phyloP scores from a whole-genome alignment of 2,329 filamentous ascomycete species.

The Tolypocladium album region DNA sequence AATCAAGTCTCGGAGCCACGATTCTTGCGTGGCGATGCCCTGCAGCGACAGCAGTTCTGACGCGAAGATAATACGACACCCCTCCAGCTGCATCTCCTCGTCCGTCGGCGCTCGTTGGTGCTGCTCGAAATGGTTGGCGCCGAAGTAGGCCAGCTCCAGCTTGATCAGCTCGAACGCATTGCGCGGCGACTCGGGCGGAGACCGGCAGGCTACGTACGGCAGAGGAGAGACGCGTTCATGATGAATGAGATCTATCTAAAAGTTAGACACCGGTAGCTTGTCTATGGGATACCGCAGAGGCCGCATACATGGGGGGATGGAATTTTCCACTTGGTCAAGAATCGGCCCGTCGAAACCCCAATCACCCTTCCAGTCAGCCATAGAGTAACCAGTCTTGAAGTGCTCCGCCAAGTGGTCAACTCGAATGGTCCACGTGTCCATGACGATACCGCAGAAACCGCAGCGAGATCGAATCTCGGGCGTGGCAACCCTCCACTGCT shows the following conservation, averaged over 20 bases:
- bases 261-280: slow-evolving; percentile 27
- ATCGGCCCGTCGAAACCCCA: slow-evolving; percentile 56
- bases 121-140: slow-evolving; percentile 30
- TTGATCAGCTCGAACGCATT: slow-evolving; percentile 54
- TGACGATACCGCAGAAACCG: slow-evolving; percentile 53
- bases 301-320: slow-evolving; percentile 53
- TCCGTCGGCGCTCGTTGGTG: slow-evolving; percentile 33
- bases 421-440: slow-evolving; percentile 50
- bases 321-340: slow-evolving; percentile 54
- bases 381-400: slow-evolving; percentile 55
- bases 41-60: slow-evolving; percentile 35
- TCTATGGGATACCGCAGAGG: slow-evolving; percentile 24
- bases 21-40: slow-evolving; percentile 24
- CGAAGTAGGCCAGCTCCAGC: slow-evolving; percentile 43
- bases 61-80: slow-evolving; percentile 47
- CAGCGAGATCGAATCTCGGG: slow-evolving; percentile 53
- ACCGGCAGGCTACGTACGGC: slow-evolving; percentile 38
- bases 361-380: slow-evolving; percentile 61
- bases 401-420: slow-evolving; percentile 57
- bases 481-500: slow-evolving; percentile 48
- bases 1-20: slow-evolving; percentile 50
- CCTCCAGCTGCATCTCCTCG: slow-evolving; percentile 44
- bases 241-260: slow-evolving; percentile 49
- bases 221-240: slow-evolving; percentile 47
- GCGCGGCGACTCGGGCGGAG: slow-evolving; percentile 33